A percentile compares a stretch with the other conserved stretches of the same genome.
These are phyloP conservation scores for Colletotrichum phormii DNA, from an alignment of 2,329 filamentous ascomycete genomes.

Conservation along the genomic window DNA sequence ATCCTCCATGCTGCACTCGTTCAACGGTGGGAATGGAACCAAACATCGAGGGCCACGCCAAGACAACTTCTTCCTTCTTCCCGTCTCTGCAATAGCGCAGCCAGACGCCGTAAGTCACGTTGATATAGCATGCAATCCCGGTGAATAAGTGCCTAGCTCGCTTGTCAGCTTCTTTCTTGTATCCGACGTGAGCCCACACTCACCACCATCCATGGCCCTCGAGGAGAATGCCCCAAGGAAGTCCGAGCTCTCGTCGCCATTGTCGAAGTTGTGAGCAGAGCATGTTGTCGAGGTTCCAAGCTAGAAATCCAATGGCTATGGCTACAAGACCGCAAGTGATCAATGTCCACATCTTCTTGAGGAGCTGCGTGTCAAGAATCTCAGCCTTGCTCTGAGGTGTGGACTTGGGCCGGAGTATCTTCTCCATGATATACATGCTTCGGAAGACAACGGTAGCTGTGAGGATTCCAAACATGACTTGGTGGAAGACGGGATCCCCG, in stretches of 20 bases:
- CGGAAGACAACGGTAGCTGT: neutral
- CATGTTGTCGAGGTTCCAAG: neutral
- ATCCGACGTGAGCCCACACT: neutral
- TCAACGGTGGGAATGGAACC: neutral
- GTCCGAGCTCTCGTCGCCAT: neutral
- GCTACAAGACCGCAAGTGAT: neutral
- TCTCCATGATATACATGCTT: neutral
- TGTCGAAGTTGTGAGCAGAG: neutral
- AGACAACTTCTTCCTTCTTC: constrained; percentile 1
- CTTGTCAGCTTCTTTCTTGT: neutral
- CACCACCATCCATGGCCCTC: neutral
- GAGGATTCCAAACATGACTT: neutral
- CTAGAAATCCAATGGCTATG: neutral
- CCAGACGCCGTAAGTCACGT: constrained; percentile 5
- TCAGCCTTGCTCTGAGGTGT: neutral
- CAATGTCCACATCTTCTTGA: neutral
- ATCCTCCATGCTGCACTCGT: neutral
- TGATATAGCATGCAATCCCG: constrained; percentile 2
- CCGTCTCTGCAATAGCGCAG: constrained; percentile 6
- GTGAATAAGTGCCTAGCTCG: neutral
- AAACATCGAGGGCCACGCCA: neutral
- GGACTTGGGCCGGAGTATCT: neutral
- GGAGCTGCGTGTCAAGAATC: neutral
- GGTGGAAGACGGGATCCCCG: neutral
- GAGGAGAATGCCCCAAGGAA: neutral